phyloP scores from a whole-genome alignment of 2,329 filamentous ascomycete species.

The Elsinoe fawcettii region DNA sequence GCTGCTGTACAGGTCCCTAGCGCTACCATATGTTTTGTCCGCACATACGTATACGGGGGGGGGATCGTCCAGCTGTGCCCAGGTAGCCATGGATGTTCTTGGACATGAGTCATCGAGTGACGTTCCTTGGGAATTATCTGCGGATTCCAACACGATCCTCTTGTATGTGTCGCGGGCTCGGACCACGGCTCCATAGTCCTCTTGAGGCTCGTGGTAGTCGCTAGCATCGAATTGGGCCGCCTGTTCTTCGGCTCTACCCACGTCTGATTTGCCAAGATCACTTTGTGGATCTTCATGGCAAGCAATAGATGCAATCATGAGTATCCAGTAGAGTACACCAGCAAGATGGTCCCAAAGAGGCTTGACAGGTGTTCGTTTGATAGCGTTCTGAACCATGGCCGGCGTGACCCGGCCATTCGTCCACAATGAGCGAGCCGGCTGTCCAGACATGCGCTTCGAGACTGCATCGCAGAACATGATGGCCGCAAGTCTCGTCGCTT shows the following conservation, averaged over 20 bases:
- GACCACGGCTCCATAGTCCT: not conserved
- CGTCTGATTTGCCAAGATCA: no score
- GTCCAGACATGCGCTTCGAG: slow-evolving; percentile 20
- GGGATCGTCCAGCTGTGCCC: not conserved
- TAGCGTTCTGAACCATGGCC: slow-evolving; percentile 22
- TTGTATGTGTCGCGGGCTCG: not conserved
- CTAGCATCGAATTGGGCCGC: no score
- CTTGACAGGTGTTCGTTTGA: slow-evolving; percentile 24
- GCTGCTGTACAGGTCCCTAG: no score
- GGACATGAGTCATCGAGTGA: not conserved
- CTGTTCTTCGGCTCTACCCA: no score
- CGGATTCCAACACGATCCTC: not conserved
- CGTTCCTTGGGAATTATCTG: not conserved
- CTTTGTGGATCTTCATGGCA: slow-evolving; percentile 22
- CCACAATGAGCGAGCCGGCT: slow-evolving; percentile 4
- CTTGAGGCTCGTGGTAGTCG: not conserved
- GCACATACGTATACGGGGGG: no score
- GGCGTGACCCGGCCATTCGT: not conserved
- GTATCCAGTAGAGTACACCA: slow-evolving; percentile 29
- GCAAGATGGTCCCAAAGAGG: slow-evolving; percentile 28
- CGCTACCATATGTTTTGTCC: no score
- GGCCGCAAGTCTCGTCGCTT: slow-evolving; percentile 24
- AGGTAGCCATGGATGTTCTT: not conserved
- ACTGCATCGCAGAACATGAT: slow-evolving; percentile 25
- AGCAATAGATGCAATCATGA: slow-evolving; percentile 26